These are phyloP conservation scores for Meira nashicola DNA, from an alignment of 1,284 basidiomycete genomes.

Conservation along the genomic window DNA sequence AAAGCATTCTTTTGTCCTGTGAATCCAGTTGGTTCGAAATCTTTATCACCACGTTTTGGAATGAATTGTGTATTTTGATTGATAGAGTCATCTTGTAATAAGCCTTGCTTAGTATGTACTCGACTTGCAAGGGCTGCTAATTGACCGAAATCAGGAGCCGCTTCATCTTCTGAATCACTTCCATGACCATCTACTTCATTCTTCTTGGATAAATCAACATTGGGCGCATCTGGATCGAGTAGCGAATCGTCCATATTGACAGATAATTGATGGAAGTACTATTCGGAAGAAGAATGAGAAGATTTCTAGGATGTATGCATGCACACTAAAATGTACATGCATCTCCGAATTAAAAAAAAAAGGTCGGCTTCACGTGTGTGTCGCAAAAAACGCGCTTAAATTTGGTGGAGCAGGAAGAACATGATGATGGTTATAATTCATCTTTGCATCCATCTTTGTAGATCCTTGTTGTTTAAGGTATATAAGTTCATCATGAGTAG, in stretches of 20 bases:
- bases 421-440: background rate
- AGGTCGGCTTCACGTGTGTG: no score
- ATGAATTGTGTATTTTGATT: constrained; percentile 17
- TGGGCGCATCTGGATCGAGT: background rate
- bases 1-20: constrained; percentile 69
- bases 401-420: no score
- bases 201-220: background rate
- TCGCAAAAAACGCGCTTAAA: no score
- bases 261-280: no score
- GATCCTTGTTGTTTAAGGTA: background rate
- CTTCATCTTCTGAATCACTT: constrained; percentile 15
- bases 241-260: background rate
- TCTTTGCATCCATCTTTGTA: background rate
- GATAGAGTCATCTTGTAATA: background rate
- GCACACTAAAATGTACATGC: no score
- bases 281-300: no score
- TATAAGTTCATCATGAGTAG: constrained; percentile 10
- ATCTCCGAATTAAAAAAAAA: no score
- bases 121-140: constrained; percentile 3
- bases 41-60: constrained; percentile 48
- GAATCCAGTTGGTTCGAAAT: constrained; percentile 70
- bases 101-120: background rate
- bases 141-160: constrained; percentile 11
- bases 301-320: no score
- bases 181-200: background rate